A percentile compares a stretch with the other conserved stretches of the same genome.
These are phyloP conservation scores for Fusarium concolor DNA, from an alignment of 2,329 filamentous ascomycete species.

Conservation along the genomic window DNA sequence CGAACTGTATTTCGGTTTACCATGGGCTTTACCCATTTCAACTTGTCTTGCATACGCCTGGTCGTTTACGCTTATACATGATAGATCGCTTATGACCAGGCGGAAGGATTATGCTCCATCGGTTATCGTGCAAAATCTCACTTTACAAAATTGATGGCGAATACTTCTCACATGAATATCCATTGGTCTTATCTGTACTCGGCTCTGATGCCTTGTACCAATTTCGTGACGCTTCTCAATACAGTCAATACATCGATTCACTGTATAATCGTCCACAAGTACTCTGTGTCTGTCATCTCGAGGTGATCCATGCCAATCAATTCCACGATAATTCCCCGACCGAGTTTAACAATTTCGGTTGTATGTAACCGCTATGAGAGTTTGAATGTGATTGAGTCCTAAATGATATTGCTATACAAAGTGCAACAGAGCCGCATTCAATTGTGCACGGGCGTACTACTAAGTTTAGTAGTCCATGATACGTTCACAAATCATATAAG, in stretches of 20 bases:
- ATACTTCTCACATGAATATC: too few species aligned
- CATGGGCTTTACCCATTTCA: neutral
- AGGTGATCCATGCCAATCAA: neutral
- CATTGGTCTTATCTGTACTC: too few species aligned
- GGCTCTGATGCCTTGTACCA: too few species aligned
- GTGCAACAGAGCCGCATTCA: neutral
- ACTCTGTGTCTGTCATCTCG: neutral
- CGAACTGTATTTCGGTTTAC: neutral
- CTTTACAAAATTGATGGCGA: too few species aligned
- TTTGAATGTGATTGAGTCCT: neutral
- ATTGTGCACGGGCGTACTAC: neutral
- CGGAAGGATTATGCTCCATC: neutral
- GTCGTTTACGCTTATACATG: neutral
- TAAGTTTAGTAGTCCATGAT: neutral
- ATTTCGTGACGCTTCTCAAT: neutral
- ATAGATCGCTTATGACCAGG: neutral
- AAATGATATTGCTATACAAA: neutral
- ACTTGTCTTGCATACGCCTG: neutral
- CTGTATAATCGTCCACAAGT: neutral
- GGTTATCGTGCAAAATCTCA: neutral
- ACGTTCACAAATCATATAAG: neutral
- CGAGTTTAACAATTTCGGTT: neutral
- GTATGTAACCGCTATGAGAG: neutral
- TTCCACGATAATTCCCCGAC: slow-evolving; percentile 4
- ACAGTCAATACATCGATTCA: neutral